Conservation (phyloP, 768 basidiomycete genomes). For the Nidularia pulvinata region DNA sequence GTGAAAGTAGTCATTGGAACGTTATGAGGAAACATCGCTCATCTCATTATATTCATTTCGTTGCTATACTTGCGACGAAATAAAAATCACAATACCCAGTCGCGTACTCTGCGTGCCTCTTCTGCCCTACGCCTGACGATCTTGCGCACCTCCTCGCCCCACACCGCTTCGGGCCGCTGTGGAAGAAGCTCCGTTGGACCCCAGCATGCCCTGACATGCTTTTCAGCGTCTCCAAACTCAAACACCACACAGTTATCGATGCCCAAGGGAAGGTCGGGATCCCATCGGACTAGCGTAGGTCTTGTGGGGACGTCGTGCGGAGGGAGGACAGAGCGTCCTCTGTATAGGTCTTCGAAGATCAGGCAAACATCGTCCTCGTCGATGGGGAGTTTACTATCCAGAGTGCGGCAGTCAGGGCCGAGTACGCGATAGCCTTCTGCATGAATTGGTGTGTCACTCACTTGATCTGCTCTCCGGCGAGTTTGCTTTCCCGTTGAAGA, state of each 20-base stretch:
- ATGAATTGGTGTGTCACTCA: constrained; percentile 22
- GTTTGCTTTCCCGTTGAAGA: constrained; percentile 69
- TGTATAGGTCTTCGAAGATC: constrained; percentile 86
- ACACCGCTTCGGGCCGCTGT: constrained; percentile 52
- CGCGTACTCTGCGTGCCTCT: constrained; percentile 56
- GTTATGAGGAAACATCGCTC: background rate
- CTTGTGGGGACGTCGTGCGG: constrained; percentile 74
- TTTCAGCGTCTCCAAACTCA: constrained; percentile 72
- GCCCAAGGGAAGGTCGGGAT: constrained; percentile 56
- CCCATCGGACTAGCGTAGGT: constrained; percentile 85
- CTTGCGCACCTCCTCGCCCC: constrained; percentile 64
- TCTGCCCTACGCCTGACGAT: constrained; percentile 56
- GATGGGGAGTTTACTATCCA: constrained; percentile 67
- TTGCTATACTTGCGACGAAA: constrained; percentile 3
- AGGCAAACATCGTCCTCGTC: constrained; percentile 83
- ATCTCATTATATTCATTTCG: too few species aligned
- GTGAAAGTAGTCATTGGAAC: background rate
- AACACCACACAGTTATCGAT: constrained; percentile 89
- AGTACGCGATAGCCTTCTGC: too few species aligned
- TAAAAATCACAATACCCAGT: constrained; percentile 44
- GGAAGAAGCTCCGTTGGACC: constrained; percentile 15
- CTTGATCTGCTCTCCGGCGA: constrained; percentile 64
- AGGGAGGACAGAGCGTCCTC: constrained; percentile 76
- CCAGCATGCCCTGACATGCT: constrained; percentile 53
- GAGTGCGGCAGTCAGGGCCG: background rate